Percentiles rank a stretch among this genome's conserved stretches.
Evolutionary conservation across 2,329 filamentous ascomycete genomes (phyloP).

Genomic region (Zalaria sp.): DNA sequence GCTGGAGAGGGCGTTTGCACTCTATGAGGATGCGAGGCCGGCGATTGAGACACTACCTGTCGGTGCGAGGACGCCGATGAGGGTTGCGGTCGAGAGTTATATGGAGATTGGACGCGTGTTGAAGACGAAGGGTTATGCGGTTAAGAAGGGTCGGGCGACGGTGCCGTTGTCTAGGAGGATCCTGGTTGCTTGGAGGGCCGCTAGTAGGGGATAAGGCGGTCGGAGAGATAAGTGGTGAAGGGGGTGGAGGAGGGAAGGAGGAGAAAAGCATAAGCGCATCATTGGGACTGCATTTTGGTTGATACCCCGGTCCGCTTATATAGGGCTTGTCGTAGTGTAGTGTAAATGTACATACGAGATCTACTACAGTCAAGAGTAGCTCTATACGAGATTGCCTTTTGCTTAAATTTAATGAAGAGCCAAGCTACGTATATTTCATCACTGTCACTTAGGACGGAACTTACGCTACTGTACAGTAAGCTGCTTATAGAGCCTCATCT

Average conservation of each 20-base stretch:
- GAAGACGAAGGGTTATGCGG: constrained; percentile 27
- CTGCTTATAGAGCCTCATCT: no score
- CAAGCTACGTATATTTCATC: no score
- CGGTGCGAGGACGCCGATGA: constrained; percentile 47
- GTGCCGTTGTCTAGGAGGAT: constrained; percentile 36
- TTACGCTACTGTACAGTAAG: no score
- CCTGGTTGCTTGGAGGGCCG: constrained; percentile 42
- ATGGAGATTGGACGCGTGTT: constrained; percentile 61
- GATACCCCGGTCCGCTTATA: background rate
- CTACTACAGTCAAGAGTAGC: no score
- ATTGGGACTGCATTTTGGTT: background rate
- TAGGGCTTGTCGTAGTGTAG: no score
- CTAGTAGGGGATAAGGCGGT: constrained; percentile 18
- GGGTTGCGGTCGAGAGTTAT: constrained; percentile 60
- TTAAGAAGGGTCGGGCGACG: constrained; percentile 31
- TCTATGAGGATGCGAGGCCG: constrained; percentile 40
- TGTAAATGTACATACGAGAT: background rate
- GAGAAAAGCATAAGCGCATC: background rate
- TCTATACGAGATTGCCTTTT: no score
- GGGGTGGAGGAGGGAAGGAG: constrained; percentile 3
- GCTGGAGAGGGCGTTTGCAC: constrained; percentile 44
- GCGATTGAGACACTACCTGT: constrained; percentile 48
- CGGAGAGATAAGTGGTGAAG: constrained; percentile 4
- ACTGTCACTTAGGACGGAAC: no score
- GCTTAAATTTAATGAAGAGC: no score